Evolutionary conservation across 305 asterid genomes (phyloP).

Genomic region (Fraxinus angustifolia): DNA sequence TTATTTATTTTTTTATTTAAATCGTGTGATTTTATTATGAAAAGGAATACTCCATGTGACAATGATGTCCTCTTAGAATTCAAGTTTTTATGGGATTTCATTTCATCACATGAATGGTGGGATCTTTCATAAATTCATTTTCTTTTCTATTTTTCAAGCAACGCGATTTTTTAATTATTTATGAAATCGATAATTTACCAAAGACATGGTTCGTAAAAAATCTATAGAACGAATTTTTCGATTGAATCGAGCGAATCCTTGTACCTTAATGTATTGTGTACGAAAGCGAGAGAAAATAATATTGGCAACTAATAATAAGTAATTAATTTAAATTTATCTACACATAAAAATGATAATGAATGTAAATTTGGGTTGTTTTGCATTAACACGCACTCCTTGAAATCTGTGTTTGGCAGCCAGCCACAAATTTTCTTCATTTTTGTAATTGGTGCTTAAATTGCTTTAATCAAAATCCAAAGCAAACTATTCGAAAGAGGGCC

Average conservation of each 20-base stretch:
- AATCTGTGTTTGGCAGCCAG: no score
- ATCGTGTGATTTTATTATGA: neutral
- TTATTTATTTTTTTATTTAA: no score
- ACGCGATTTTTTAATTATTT: neutral
- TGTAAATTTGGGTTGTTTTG: no score
- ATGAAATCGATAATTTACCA: neutral
- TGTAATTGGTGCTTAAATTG: neutral
- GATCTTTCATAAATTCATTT: neutral
- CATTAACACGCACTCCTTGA: no score
- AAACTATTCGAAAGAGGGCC: neutral
- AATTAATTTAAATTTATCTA: no score
- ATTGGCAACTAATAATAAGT: neutral
- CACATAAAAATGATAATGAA: no score
- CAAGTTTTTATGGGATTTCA: conserved; percentile 17
- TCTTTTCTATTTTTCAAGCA: neutral
- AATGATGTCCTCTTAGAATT: conserved; percentile 34
- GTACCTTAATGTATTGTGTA: neutral
- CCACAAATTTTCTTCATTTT: no score
- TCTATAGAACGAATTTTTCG: neutral
- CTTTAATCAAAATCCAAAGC: neutral
- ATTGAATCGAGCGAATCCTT: neutral
- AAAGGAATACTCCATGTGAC: conserved; percentile 28
- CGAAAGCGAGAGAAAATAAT: neutral
- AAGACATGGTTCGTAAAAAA: neutral
- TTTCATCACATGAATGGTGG: conserved; percentile 27